Percentiles rank a stretch among this genome's conserved stretches.
Conservation (phyloP, 768 basidiomycete genomes). For the Trametes cingulata region DNA sequence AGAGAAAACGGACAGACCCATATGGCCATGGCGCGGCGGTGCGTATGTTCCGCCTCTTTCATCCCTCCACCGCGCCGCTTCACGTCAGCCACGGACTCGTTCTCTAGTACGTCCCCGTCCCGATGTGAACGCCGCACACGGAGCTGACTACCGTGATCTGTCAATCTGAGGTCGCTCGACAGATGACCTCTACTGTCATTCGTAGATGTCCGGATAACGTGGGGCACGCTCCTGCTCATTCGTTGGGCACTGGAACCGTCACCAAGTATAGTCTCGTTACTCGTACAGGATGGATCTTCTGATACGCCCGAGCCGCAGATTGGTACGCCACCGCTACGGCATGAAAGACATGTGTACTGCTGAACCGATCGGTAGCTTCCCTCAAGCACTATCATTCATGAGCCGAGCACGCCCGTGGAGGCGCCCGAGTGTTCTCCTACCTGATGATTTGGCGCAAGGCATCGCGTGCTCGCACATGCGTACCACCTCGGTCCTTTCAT, state of each 20-base stretch:
- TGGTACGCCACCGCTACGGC: not conserved
- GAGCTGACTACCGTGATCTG: constrained; percentile 1
- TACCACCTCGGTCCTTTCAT: too few relatives aligned
- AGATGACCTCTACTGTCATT: not conserved
- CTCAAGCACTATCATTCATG: not conserved
- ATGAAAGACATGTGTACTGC: too few relatives aligned
- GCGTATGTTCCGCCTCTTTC: not conserved
- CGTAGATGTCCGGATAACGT: constrained; percentile 19
- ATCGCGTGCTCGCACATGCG: too few relatives aligned
- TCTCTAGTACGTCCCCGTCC: not conserved
- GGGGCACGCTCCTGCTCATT: not conserved
- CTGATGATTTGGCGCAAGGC: too few relatives aligned
- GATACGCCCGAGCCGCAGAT: not conserved
- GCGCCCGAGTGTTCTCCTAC: too few relatives aligned
- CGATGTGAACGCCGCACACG: constrained; percentile 3
- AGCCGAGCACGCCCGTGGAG: too few relatives aligned
- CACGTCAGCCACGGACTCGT: not conserved
- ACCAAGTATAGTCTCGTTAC: not conserved
- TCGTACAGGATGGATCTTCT: not conserved
- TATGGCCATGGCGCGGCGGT: not conserved
- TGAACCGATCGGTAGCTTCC: not conserved
- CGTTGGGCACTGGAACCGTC: not conserved
- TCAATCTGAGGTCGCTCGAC: not conserved
- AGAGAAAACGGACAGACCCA: not conserved
- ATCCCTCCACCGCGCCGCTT: too few relatives aligned